Base-by-base conservation (phyloP, 805 yeast species). In the Candida nitratophila region DNA sequence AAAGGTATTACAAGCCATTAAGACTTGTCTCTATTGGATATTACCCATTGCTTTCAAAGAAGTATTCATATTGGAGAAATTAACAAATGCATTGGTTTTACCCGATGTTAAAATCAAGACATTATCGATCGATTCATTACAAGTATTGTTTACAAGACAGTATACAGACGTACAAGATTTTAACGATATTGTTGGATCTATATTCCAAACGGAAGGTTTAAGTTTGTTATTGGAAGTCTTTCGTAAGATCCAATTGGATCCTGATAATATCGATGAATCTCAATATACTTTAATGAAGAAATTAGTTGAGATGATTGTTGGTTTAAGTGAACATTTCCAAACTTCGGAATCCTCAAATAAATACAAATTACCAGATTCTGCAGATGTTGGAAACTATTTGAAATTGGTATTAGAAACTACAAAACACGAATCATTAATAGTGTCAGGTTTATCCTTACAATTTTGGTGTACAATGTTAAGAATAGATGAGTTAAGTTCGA, bases 381-480 rank as follows among this genome's bases (percentile, higher is more conserved):
- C 85, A 2, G 95, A 86, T 56, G 68, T 86, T 7, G 71, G 71
- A 27, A 78, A 75, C 41, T 93, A 87, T 58, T 71, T 89, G 50
- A 74, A 76, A 44, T 72, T 93, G 20, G 88, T 93, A 6, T 68
- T 93, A 37, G 75, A 81, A 39, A 87, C 96, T 1, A 86, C 96
- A 0, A 76, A 73, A 54, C 93, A 88, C 57, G 85, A 87, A 22
- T 86, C 96, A 54, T 71, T 93, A 44, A 83, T 91, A n/a, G 82
- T 91, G 3, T 83, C 96, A 41, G 96, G 96, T 0, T 71, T 93
- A 16, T 86, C 96, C 0, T 65, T 93, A 42, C 96, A 89, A 59
- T 84, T 93, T 68, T 95, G 99, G 99, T 88, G 95, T 48, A 78
- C 91, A 2, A 79, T 91, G 51, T 66, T 95, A 42, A 74, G 99